Conservation (phyloP, 208 protist genomes). For the Trypanosoma conorhini region DNA sequence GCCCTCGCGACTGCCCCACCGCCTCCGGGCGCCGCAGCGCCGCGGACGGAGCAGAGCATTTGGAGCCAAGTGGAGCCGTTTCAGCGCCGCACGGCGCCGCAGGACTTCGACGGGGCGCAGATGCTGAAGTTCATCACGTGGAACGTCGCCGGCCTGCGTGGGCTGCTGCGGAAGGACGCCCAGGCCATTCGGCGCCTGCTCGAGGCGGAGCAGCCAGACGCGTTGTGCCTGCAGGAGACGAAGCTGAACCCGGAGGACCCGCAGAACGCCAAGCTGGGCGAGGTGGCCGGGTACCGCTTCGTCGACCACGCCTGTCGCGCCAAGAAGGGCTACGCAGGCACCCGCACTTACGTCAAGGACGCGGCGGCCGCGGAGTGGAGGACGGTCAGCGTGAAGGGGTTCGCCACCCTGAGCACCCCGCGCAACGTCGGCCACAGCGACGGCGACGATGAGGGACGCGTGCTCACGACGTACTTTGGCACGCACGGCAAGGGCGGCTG, state of each 20-base stretch:
- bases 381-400: constrained; percentile 10
- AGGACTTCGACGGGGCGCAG: constrained; percentile 51
- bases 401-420: background rate
- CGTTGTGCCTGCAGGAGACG: constrained; percentile 94
- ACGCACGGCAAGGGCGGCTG: constrained; percentile 8
- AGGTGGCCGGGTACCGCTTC: constrained; percentile 73
- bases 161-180: constrained; percentile 75
- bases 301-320: constrained; percentile 70
- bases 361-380: constrained; percentile 14
- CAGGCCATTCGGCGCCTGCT: constrained; percentile 54
- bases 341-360: constrained; percentile 69
- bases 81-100: constrained; percentile 39
- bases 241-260: constrained; percentile 80
- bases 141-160: constrained; percentile 93
- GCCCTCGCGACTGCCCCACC: background rate
- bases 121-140: constrained; percentile 92
- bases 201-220: constrained; percentile 66
- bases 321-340: constrained; percentile 91
- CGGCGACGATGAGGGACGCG: constrained; percentile 84
- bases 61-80: constrained; percentile 69
- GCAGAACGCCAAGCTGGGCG: constrained; percentile 52
- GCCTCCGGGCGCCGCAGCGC: constrained; percentile 7
- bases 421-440: background rate
- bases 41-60: constrained; percentile 60
- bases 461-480: constrained; percentile 82